Evolutionary conservation across 345 rosid genomes (phyloP).

Genomic region (Moricandia arvensis): DNA sequence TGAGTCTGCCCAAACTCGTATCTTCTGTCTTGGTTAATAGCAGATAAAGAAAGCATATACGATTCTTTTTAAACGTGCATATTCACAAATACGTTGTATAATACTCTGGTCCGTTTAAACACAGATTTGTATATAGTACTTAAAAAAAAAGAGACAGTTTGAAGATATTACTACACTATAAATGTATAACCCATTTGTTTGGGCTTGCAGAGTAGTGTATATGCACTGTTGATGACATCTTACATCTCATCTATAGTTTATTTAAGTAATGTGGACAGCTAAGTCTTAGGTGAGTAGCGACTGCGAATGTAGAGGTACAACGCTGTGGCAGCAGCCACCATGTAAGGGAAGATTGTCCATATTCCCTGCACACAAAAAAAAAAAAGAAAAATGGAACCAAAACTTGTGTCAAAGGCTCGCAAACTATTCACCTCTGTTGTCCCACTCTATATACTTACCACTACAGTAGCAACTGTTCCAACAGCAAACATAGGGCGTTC

Average conservation of each 20-base stretch:
- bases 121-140: not conserved
- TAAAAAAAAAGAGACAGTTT: not conserved
- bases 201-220: not conserved
- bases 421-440: not conserved
- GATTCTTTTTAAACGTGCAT: not conserved
- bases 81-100: not conserved
- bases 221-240: not conserved
- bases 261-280: not conserved
- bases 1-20: not conserved
- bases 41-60: not conserved
- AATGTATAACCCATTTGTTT: not conserved
- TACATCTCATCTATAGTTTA: not conserved
- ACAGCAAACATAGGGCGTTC: constrained; percentile 72
- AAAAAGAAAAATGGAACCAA: not conserved
- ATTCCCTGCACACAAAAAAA: constrained; percentile 55
- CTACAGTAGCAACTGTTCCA: constrained; percentile 76
- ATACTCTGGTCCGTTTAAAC: not conserved
- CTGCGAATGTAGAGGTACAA: constrained; percentile 46
- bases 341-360: constrained; percentile 79
- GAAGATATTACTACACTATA: not conserved
- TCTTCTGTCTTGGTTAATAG: not conserved
- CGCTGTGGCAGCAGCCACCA: constrained; percentile 70
- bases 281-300: constrained; percentile 17
- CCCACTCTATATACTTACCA: constrained; percentile 43
- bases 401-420: constrained; percentile 1